These are phyloP conservation scores for Petunia secreta DNA, from an alignment of 257 asterid species.

Conservation along the genomic window DNA sequence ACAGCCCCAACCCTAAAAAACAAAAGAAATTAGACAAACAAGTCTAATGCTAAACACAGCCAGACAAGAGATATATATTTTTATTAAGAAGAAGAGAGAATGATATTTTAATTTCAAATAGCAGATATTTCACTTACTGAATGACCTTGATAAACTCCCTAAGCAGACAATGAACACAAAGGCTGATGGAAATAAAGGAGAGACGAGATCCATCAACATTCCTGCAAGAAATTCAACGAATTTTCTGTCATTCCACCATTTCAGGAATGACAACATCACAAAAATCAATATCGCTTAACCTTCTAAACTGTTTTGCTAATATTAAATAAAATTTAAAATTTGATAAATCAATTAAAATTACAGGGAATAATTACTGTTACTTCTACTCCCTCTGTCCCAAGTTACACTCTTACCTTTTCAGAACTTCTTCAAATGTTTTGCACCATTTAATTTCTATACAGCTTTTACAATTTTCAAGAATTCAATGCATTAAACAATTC, in stretches of 20 bases:
- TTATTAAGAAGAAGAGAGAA: neutral
- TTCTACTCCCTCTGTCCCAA: neutral
- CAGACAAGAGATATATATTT: neutral
- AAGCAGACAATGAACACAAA: constrained; percentile 80
- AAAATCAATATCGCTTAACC: neutral
- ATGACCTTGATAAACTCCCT: constrained; percentile 96
- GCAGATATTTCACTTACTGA: constrained; percentile 67
- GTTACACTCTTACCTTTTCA: neutral
- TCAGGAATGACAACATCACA: constrained; percentile 11
- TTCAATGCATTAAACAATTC: neutral
- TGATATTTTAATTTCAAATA: constrained; percentile 9
- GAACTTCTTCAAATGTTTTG: neutral
- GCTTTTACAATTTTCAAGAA: neutral
- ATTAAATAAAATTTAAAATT: neutral
- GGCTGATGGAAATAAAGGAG: constrained; percentile 93
- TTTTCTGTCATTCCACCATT: neutral
- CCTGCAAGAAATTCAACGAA: constrained; percentile 56
- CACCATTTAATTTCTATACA: neutral
- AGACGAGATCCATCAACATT: constrained; percentile 98
- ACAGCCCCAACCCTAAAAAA: constrained; percentile 21
- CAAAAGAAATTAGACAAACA: constrained; percentile 1
- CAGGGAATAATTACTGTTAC: neutral
- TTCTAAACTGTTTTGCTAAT: neutral
- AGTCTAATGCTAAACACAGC: constrained; percentile 2
- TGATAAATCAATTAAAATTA: neutral